Evolutionary conservation across 140 eudicot species (phyloP).

Genomic region (Cichorium intybus): DNA sequence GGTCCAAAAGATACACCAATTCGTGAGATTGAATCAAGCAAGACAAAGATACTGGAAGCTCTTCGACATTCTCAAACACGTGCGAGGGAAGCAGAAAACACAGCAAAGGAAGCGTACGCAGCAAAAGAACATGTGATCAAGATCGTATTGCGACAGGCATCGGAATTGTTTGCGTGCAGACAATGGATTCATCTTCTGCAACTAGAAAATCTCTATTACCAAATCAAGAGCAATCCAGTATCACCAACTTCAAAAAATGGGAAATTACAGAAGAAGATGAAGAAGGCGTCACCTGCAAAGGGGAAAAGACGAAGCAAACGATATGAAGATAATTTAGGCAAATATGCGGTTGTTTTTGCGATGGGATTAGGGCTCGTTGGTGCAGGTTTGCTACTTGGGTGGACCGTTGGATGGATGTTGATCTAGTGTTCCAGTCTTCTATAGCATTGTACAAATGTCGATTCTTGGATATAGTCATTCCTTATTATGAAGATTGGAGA

Average conservation of each 20-base stretch:
- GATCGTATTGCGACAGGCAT: slow-evolving; percentile 69
- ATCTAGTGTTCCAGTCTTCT: slow-evolving; percentile 11
- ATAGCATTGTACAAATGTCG: slow-evolving; percentile 3
- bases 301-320: slow-evolving; percentile 30
- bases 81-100: slow-evolving; percentile 86
- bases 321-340: slow-evolving; percentile 30
- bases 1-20: slow-evolving; percentile 9
- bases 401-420: slow-evolving; percentile 86
- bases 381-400: slow-evolving; percentile 85
- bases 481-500: slow-evolving; percentile 1
- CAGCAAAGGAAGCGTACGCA: slow-evolving; percentile 59
- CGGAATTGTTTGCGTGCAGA: slow-evolving; percentile 73
- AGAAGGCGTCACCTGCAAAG: slow-evolving; percentile 27
- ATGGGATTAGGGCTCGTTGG: slow-evolving; percentile 82
- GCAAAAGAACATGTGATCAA: slow-evolving; percentile 71
- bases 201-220: slow-evolving; percentile 60
- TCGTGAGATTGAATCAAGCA: slow-evolving; percentile 38
- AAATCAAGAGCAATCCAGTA: slow-evolving; percentile 27
- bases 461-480: neutral
- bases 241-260: slow-evolving; percentile 15
- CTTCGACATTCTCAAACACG: slow-evolving; percentile 89
- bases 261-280: slow-evolving; percentile 34
- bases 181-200: slow-evolving; percentile 75
- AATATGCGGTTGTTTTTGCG: slow-evolving; percentile 52
- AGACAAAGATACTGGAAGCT: slow-evolving; percentile 67